phyloP scores from a whole-genome alignment of 2,329 filamentous ascomycete species.

The Dothistroma pini region DNA sequence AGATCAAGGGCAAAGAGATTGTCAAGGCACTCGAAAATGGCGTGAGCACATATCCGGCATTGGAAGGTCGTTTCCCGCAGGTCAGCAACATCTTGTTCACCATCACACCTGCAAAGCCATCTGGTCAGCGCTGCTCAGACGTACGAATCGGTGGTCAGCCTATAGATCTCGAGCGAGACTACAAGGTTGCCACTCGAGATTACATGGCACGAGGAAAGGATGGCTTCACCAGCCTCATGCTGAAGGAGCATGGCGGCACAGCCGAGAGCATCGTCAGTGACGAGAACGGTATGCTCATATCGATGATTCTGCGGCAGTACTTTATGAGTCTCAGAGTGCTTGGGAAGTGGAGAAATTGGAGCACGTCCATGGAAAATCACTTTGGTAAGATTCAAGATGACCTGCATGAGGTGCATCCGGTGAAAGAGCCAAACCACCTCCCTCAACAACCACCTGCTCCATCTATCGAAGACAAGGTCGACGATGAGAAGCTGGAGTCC shows the following conservation, averaged over 20 bases:
- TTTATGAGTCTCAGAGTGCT: conserved; percentile 82
- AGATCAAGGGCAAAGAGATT: conserved; percentile 67
- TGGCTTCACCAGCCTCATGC: conserved; percentile 73
- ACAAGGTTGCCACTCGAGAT: conserved; percentile 72
- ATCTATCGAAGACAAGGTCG: neutral
- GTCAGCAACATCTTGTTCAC: conserved; percentile 77
- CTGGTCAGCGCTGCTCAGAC: conserved; percentile 60
- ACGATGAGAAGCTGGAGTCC: conserved; percentile 10
- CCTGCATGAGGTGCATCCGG: conserved; percentile 51
- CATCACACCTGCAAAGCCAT: conserved; percentile 62
- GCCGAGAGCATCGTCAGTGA: conserved; percentile 78
- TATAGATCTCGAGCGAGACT: conserved; percentile 61
- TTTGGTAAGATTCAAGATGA: conserved; percentile 64
- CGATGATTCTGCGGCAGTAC: conserved; percentile 82
- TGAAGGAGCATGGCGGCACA: conserved; percentile 69
- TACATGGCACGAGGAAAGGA: conserved; percentile 83
- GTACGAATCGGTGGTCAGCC: conserved; percentile 59
- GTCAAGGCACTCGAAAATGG: conserved; percentile 80
- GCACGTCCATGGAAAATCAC: conserved; percentile 58
- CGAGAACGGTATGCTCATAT: conserved; percentile 83
- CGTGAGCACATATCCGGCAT: conserved; percentile 72
- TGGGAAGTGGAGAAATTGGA: conserved; percentile 73
- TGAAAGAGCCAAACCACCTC: conserved; percentile 25
- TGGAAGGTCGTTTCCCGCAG: conserved; percentile 80
- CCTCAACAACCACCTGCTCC: neutral